phyloP scores from a whole-genome alignment of 2,329 filamentous ascomycete species.

The Gnomoniopsis sp. region DNA sequence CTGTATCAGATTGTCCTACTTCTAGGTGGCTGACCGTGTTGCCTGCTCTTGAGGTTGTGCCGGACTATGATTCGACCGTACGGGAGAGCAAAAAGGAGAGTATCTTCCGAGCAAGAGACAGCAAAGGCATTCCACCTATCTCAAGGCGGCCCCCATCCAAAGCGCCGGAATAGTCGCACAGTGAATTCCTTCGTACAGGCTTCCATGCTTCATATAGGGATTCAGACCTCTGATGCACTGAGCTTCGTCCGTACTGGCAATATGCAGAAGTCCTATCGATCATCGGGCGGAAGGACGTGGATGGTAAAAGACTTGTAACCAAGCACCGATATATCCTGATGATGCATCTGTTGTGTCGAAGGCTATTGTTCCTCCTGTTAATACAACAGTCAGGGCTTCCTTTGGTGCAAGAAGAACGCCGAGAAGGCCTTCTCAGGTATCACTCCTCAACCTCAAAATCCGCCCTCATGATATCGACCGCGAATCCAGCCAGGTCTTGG shows the following conservation, averaged over 20 bases:
- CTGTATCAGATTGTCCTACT: no score
- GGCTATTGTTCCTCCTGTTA: neutral
- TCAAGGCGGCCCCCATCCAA: no score
- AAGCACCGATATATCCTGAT: neutral
- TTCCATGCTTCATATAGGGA: no score
- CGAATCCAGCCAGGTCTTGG: slow-evolving; percentile 42
- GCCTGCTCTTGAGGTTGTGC: no score
- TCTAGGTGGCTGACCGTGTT: no score
- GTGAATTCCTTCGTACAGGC: no score
- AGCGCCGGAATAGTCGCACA: no score
- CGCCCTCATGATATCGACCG: slow-evolving; percentile 37
- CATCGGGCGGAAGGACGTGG: neutral
- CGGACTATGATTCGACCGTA: no score
- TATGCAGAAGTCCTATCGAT: neutral
- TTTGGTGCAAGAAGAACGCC: neutral
- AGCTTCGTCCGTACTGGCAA: neutral
- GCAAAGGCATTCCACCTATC: no score
- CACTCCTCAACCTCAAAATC: slow-evolving; percentile 32
- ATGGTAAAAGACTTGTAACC: neutral
- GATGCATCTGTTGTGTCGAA: neutral
- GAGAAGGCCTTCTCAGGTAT: neutral
- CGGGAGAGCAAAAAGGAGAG: no score
- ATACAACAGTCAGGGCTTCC: neutral
- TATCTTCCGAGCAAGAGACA: no score
- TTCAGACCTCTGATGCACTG: neutral